Percentiles rank a stretch among this genome's conserved stretches.
Conservation (phyloP, 2,329 filamentous ascomycete species). For the Xylaria sp. region DNA sequence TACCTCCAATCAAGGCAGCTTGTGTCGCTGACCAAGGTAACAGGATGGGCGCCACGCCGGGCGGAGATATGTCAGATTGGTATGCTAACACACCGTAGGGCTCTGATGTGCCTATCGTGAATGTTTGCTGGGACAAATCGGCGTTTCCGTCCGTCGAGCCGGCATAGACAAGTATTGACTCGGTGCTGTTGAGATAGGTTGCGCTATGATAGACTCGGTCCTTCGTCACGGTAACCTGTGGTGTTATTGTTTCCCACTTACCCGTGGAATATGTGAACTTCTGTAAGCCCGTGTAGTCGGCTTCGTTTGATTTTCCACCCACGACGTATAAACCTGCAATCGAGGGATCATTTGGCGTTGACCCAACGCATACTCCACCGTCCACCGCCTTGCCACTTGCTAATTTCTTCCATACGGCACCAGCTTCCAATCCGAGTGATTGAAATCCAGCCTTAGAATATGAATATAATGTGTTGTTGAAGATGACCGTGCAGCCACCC, state of each 20-base stretch:
- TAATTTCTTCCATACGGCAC: conserved; percentile 77
- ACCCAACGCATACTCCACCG: conserved; percentile 81
- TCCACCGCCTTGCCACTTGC: conserved; percentile 75
- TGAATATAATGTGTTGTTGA: conserved; percentile 85
- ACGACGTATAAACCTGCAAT: conserved; percentile 80
- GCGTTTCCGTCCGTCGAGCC: conserved; percentile 72
- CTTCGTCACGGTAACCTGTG: conserved; percentile 65
- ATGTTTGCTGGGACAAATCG: conserved; percentile 76
- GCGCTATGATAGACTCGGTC: conserved; percentile 80
- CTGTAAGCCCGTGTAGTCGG: conserved; percentile 79
- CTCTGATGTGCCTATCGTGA: conserved; percentile 72
- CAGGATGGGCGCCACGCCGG: conserved; percentile 75
- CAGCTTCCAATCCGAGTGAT: conserved; percentile 74
- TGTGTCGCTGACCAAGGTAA: conserved; percentile 78
- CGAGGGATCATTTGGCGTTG: conserved; percentile 67
- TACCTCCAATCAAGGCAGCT: conserved; percentile 80
- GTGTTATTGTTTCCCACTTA: conserved; percentile 62
- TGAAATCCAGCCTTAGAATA: conserved; percentile 82
- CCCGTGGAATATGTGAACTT: conserved; percentile 66
- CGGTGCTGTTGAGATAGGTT: conserved; percentile 75
- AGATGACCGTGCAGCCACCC: conserved; percentile 83
- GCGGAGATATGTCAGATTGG: conserved; percentile 66
- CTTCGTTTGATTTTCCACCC: conserved; percentile 71
- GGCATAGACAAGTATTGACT: conserved; percentile 83
- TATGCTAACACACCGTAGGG: conserved; percentile 73